Conservation (phyloP, 495 filamentous ascomycete species). For the Aspergillus haitiensis region DNA sequence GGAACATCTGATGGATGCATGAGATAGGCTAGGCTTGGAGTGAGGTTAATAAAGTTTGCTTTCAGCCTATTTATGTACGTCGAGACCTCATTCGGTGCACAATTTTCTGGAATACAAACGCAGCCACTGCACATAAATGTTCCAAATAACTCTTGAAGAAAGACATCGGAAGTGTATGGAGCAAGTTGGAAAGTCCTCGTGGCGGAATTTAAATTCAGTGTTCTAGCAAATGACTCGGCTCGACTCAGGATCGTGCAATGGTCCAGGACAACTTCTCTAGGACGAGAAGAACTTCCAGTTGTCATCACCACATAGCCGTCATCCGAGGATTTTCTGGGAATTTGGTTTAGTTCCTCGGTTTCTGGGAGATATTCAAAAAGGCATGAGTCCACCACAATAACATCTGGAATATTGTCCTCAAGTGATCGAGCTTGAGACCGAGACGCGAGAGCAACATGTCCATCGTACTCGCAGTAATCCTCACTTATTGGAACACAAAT, state of each 20-base stretch:
- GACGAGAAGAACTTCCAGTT: constrained; percentile 40
- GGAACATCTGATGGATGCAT: not conserved
- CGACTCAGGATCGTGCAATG: constrained; percentile 46
- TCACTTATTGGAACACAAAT: constrained; percentile 43
- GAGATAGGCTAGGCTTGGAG: not conserved
- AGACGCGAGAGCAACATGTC: constrained; percentile 47
- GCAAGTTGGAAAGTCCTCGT: not conserved
- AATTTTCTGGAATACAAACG: not conserved
- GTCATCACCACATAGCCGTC: constrained; percentile 59
- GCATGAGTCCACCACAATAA: constrained; percentile 40
- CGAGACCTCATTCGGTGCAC: not conserved
- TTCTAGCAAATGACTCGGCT: constrained; percentile 29
- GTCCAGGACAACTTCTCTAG: constrained; percentile 42
- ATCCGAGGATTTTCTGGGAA: constrained; percentile 27
- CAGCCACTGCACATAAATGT: not conserved
- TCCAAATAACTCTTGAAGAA: not conserved
- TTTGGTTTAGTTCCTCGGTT: constrained; percentile 8
- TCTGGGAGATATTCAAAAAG: constrained; percentile 41
- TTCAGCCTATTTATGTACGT: not conserved
- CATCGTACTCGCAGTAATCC: constrained; percentile 28
- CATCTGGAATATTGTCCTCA: constrained; percentile 40
- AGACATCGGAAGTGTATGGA: not conserved
- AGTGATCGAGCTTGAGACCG: constrained; percentile 38
- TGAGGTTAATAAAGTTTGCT: not conserved
- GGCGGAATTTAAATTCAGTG: not conserved